These are phyloP conservation scores for Penicillium decumbens DNA, from an alignment of 2,329 filamentous ascomycete genomes.

Conservation along the genomic window DNA sequence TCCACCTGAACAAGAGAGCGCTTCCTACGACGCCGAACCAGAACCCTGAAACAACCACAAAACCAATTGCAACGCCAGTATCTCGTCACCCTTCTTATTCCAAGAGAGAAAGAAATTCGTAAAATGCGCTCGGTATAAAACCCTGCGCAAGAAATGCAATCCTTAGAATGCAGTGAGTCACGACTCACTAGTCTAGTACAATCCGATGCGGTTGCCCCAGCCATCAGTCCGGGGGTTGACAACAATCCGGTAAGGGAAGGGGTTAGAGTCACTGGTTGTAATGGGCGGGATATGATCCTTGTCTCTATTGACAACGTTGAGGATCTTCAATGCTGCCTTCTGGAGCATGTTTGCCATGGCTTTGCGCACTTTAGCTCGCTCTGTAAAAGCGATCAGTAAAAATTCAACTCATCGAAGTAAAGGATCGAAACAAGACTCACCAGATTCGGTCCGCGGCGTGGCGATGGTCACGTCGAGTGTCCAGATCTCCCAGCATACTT, in stretches of 20 bases:
- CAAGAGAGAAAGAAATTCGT: slow-evolving; percentile 3
- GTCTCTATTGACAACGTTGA: slow-evolving; percentile 78
- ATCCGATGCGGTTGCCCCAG: slow-evolving; percentile 74
- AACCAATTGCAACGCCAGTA: background rate
- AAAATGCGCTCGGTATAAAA: background rate
- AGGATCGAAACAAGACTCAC: slow-evolving; percentile 47
- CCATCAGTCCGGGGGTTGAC: slow-evolving; percentile 77
- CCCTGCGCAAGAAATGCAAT: background rate
- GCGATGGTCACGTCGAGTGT: slow-evolving; percentile 89
- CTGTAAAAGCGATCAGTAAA: slow-evolving; percentile 42
- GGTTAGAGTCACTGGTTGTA: slow-evolving; percentile 83
- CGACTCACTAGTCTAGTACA: slow-evolving; percentile 51
- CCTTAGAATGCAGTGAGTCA: background rate
- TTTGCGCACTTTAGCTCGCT: slow-evolving; percentile 79
- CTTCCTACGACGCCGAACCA: background rate
- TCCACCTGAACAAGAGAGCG: background rate
- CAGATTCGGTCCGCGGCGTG: slow-evolving; percentile 80
- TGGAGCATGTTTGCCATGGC: slow-evolving; percentile 88
- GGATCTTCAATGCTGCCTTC: slow-evolving; percentile 82
- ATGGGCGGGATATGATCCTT: slow-evolving; percentile 97
- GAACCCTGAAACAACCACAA: background rate
- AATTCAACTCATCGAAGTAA: background rate
- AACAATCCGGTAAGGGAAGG: slow-evolving; percentile 89
- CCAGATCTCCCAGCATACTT: slow-evolving; percentile 97
- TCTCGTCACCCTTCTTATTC: background rate